Base-by-base conservation (phyloP, 2,329 filamentous ascomycete species). In the Pseudocercospora musae region DNA sequence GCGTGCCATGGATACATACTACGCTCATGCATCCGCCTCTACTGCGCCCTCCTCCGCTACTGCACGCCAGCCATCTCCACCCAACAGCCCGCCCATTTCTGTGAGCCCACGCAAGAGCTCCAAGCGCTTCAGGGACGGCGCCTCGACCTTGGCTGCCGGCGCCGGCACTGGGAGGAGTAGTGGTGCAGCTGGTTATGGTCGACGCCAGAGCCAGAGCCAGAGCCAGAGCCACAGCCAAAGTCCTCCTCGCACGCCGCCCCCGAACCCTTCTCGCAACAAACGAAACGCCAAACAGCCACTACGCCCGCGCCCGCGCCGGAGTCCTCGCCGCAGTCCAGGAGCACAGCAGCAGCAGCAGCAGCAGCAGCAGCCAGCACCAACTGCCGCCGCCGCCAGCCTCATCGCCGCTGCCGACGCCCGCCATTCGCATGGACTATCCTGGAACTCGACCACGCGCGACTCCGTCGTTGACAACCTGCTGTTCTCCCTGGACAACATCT, bases 381-480 rank as follows among this genome's bases (percentile, higher is more conserved):
- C 42, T 20, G 33, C 20, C 42, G 18, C 53, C 18, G 21, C 31
- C 13, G 29, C 53, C 53, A n/a, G 13, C 33, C 20, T 57, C 55
- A 21, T 27, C 55, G 25, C 23, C 52, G 53, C 53, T 27, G 60
- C 53, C 27, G 52, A 56, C 25, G 57, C 46, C 44, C 61, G 61
- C 42, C 71, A 93, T 78, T 92, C 89, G 54, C 93, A 97, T 81
- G 93, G 96, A 76, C 83, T 97, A 65, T 93, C 91, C 62, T 83
- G 96, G 71, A 88, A 88, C 56, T 86, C 89, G 54, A 87, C 91
- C 66, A 91, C 90, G 44, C 87, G 94, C 69, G 91, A 96, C 73
- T 97, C 93, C 37, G 87, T 99, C 69, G 92, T 99, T 63, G 90
- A 95, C 77, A 96, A 97, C 77, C 95, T 99, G 89, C 87, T 98